phyloP scores from a whole-genome alignment of 306 rosid species.

The Cercis canadensis region DNA sequence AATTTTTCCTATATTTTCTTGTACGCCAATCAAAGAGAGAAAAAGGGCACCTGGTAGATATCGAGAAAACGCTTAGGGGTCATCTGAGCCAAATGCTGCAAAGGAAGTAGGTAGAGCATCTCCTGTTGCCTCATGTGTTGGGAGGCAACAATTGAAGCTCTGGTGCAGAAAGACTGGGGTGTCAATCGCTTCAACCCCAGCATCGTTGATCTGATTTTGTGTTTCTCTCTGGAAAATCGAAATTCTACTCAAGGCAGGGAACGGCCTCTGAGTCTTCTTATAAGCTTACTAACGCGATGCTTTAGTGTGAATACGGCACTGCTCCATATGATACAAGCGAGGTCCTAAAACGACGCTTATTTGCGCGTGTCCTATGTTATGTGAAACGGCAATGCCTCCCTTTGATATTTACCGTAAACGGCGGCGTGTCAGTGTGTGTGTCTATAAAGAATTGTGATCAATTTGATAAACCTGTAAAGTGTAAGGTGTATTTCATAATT shows the following conservation, averaged over 20 bases:
- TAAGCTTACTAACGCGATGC: not conserved
- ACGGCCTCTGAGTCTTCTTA: not conserved
- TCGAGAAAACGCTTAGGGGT: slow-evolving; percentile 81
- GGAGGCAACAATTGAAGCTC: slow-evolving; percentile 45
- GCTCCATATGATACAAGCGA: too few relatives aligned
- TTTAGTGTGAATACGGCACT: too few relatives aligned
- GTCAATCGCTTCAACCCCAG: slow-evolving; percentile 53
- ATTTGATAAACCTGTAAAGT: too few relatives aligned
- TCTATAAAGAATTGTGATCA: too few relatives aligned
- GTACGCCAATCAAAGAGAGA: not conserved
- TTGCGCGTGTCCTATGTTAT: too few relatives aligned
- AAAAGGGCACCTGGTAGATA: slow-evolving; percentile 63
- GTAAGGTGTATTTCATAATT: too few relatives aligned
- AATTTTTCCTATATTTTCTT: slow-evolving; percentile 17
- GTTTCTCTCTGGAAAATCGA: not conserved
- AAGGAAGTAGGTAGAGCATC: slow-evolving; percentile 44
- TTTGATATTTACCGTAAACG: too few relatives aligned
- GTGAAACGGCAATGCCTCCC: too few relatives aligned
- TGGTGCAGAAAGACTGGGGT: slow-evolving; percentile 35
- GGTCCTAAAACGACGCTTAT: too few relatives aligned
- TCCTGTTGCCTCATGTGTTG: slow-evolving; percentile 38
- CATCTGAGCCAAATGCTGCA: slow-evolving; percentile 63
- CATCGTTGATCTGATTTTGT: slow-evolving; percentile 44
- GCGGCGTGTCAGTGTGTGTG: too few relatives aligned
- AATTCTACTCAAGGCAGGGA: too few relatives aligned